Percentiles rank a stretch among this genome's conserved stretches.
Conservation (phyloP, 2,329 filamentous ascomycete genomes). For the Lojkania enalia region DNA sequence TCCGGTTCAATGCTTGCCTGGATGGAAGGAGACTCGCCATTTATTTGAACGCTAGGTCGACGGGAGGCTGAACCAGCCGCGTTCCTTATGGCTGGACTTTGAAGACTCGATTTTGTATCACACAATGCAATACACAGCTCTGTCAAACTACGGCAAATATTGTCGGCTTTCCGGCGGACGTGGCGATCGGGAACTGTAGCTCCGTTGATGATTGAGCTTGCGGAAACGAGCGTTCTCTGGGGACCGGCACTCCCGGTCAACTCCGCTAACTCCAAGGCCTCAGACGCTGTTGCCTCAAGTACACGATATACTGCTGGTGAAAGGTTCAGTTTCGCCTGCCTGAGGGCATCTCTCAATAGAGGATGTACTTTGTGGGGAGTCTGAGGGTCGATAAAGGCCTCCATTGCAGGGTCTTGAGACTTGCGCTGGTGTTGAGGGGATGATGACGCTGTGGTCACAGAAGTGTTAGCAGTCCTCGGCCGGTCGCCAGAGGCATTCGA, state of each 20-base stretch:
- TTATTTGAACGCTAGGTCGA: conserved; percentile 42
- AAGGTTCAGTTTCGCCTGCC: conserved; percentile 73
- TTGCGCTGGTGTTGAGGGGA: conserved; percentile 76
- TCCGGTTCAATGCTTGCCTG: conserved; percentile 43
- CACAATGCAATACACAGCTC: conserved; percentile 84
- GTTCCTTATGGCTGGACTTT: conserved; percentile 36
- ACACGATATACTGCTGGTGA: conserved; percentile 73
- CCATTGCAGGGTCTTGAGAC: conserved; percentile 48
- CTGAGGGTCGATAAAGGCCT: conserved; percentile 50
- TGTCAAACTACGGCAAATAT: conserved; percentile 87
- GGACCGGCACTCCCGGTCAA: conserved; percentile 76
- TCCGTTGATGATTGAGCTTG: conserved; percentile 66
- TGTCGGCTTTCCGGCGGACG: conserved; percentile 86
- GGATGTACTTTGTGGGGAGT: conserved; percentile 67
- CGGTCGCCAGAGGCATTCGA: conserved; percentile 73
- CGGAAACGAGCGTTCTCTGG: conserved; percentile 63
- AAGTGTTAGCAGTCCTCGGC: conserved; percentile 87
- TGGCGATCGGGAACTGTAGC: conserved; percentile 73
- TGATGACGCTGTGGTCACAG: conserved; percentile 84
- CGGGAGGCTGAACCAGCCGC: conserved; percentile 30
- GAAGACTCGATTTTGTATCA: conserved; percentile 39
- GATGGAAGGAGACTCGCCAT: conserved; percentile 39
- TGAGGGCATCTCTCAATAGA: conserved; percentile 76
- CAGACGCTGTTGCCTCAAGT: conserved; percentile 77
- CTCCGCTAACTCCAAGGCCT: conserved; percentile 76